Evolutionary conservation across 2,329 filamentous ascomycete species (phyloP).

Genomic region (Pyrenochaeta sp.): DNA sequence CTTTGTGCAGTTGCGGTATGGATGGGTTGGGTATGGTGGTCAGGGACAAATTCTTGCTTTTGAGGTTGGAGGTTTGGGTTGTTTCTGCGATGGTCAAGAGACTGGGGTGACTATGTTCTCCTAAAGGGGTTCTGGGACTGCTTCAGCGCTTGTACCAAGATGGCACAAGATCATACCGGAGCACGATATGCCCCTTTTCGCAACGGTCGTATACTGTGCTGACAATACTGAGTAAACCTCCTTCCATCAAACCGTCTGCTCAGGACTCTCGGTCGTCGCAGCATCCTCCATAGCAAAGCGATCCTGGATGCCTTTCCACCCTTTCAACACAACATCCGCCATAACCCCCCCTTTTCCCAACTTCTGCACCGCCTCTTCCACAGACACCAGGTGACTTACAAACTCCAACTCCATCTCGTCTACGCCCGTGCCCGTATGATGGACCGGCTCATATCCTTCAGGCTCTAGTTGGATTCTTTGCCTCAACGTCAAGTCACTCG

Average conservation of each 20-base stretch:
- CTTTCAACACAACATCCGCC: conserved; percentile 56
- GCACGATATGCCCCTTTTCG: too few relatives aligned
- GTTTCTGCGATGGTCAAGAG: too few relatives aligned
- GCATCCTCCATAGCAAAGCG: conserved; percentile 38
- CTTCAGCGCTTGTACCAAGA: too few relatives aligned
- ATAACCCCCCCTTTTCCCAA: conserved; percentile 50
- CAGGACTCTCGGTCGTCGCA: conserved; percentile 28
- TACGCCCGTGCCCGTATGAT: conserved; percentile 58
- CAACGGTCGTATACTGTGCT: too few relatives aligned
- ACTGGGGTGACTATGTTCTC: too few relatives aligned
- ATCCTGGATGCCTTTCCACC: conserved; percentile 54
- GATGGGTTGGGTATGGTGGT: too few relatives aligned
- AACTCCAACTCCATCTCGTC: conserved; percentile 57
- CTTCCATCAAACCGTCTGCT: conserved; percentile 12
- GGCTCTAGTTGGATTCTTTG: conserved; percentile 51
- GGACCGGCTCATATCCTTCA: conserved; percentile 53
- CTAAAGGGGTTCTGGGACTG: too few relatives aligned
- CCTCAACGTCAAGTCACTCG: conserved; percentile 43
- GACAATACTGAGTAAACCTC: too few relatives aligned
- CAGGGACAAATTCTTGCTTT: too few relatives aligned
- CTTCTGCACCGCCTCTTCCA: conserved; percentile 53
- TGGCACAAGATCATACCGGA: too few relatives aligned
- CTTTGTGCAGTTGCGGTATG: too few relatives aligned
- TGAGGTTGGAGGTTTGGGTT: too few relatives aligned
- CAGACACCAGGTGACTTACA: conserved; percentile 49